These are phyloP conservation scores for Tanacetum coccineum DNA, from an alignment of 129 eudicot genomes.

Conservation along the genomic window DNA sequence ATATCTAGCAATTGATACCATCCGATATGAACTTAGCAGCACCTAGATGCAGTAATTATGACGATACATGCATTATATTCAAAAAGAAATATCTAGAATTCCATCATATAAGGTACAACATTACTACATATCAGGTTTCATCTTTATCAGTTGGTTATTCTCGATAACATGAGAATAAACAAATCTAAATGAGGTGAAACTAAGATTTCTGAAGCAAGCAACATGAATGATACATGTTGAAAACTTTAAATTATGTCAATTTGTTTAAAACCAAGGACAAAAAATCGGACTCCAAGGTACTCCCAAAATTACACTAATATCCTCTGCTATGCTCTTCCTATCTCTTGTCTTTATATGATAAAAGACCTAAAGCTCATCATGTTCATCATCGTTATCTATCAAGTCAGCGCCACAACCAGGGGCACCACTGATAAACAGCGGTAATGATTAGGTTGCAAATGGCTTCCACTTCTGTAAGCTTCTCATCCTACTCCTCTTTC, in stretches of 20 bases:
- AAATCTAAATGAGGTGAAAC: constrained; percentile 4
- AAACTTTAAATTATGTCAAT: constrained; percentile 2
- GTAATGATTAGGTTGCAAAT: constrained; percentile 65
- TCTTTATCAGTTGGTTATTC: neutral
- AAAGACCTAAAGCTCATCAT: constrained; percentile 58
- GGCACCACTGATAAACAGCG: constrained; percentile 67
- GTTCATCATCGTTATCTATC: constrained; percentile 44
- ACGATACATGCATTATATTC: too few species aligned
- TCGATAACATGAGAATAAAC: neutral
- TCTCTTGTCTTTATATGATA: constrained; percentile 20
- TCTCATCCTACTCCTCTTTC: constrained; percentile 70
- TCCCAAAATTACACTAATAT: constrained; percentile 31
- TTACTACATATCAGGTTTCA: neutral
- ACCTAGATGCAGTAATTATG: too few species aligned
- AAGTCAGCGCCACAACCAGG: constrained; percentile 33
- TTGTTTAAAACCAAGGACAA: constrained; percentile 11
- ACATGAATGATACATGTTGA: neutral
- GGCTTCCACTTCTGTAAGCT: constrained; percentile 64
- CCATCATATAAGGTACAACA: too few species aligned
- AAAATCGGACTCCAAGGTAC: neutral
- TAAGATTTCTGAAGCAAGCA: constrained; percentile 3
- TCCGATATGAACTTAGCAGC: too few species aligned
- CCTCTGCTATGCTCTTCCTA: neutral
- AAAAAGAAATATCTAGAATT: too few species aligned
- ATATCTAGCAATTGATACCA: too few species aligned